Conservation (phyloP, 2,329 filamentous ascomycete species). For the Nannizziopsis arthrosporioides region DNA sequence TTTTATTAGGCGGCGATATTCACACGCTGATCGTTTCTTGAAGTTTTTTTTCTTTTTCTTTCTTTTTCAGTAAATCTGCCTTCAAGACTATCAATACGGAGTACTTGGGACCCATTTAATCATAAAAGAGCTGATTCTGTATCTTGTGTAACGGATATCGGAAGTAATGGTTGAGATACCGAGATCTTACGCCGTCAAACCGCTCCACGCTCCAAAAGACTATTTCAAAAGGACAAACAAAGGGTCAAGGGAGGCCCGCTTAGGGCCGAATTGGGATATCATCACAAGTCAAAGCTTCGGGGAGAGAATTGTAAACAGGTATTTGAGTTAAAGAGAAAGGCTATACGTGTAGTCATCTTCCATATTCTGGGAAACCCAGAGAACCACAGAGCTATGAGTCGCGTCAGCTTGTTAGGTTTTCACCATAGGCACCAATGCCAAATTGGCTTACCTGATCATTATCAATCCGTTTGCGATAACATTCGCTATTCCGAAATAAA, state of each 20-base stretch:
- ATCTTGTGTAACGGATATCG: background rate
- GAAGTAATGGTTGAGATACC: background rate
- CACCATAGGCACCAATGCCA: background rate
- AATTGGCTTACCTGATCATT: constrained; percentile 50
- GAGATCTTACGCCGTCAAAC: background rate
- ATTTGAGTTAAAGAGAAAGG: constrained; percentile 43
- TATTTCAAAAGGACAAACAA: background rate
- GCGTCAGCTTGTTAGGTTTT: constrained; percentile 13
- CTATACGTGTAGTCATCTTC: constrained; percentile 63
- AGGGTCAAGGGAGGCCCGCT: too few relatives aligned
- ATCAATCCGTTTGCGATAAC: constrained; percentile 53
- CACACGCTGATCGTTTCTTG: too few relatives aligned
- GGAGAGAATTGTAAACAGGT: background rate
- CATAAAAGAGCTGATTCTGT: background rate
- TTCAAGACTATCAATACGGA: too few relatives aligned
- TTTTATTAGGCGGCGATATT: background rate
- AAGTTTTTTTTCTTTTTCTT: too few relatives aligned
- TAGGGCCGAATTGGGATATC: too few relatives aligned
- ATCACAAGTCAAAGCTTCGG: background rate
- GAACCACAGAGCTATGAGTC: constrained; percentile 44
- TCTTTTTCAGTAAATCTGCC: too few relatives aligned
- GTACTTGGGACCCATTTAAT: too few relatives aligned
- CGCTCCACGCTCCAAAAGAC: background rate
- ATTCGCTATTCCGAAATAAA: constrained; percentile 58
- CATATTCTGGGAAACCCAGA: constrained; percentile 62